Evolutionary conservation across 1,139 yeast genomes (phyloP).

Genomic region (Petasospora rhodanensis): DNA sequence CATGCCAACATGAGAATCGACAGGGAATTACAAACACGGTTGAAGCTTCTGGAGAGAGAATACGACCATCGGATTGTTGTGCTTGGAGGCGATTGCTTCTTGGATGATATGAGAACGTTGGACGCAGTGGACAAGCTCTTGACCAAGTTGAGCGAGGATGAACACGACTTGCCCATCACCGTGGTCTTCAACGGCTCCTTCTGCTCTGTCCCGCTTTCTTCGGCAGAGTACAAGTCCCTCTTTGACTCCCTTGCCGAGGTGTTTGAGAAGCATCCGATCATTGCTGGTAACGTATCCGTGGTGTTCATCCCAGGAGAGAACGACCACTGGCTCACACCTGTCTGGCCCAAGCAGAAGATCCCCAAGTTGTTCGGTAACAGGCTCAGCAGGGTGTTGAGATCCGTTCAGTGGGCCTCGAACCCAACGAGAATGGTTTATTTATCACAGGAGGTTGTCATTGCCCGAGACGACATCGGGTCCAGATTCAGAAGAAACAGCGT

Average conservation of each 20-base stretch:
- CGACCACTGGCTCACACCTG: constrained; percentile 87
- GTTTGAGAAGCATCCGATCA: constrained; percentile 43
- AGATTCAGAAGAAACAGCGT: constrained; percentile 70
- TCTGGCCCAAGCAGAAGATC: constrained; percentile 68
- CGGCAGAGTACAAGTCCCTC: constrained; percentile 60
- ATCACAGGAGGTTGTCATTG: constrained; percentile 75
- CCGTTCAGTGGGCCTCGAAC: constrained; percentile 68
- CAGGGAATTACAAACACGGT: constrained; percentile 48
- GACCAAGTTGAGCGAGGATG: constrained; percentile 39
- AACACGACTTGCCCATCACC: constrained; percentile 48
- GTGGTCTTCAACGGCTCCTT: constrained; percentile 70
- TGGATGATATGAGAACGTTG: constrained; percentile 55
- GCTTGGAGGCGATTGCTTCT: constrained; percentile 67
- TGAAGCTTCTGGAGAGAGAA: constrained; percentile 53
- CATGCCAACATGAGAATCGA: constrained; percentile 54
- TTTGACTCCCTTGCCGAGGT: constrained; percentile 69
- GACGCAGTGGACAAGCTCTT: constrained; percentile 63
- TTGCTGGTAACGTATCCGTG: constrained; percentile 43
- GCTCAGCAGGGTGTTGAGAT: constrained; percentile 57
- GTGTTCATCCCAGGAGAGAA: constrained; percentile 82
- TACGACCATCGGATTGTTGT: constrained; percentile 59
- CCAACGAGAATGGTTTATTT: constrained; percentile 76
- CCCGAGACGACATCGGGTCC: constrained; percentile 67
- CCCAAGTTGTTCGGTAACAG: constrained; percentile 70
- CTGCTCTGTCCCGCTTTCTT: constrained; percentile 49